Evolutionary conservation across 805 yeast species (phyloP).

Genomic region (Cyberlindnera nakhonratchasimensis): DNA sequence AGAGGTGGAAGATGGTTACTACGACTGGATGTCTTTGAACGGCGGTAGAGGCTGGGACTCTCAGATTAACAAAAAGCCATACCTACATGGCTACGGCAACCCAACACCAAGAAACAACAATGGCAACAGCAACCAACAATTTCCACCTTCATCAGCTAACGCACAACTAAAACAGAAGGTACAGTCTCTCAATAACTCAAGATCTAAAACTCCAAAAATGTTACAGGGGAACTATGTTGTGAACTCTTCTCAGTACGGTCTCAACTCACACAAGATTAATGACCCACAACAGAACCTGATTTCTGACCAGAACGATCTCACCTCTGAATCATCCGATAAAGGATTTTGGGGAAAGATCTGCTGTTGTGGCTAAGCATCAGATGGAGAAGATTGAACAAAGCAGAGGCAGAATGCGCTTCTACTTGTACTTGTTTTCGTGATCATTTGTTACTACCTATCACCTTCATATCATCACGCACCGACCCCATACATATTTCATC

Average conservation of each 20-base stretch:
- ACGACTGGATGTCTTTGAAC: constrained; percentile 97
- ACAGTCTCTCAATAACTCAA: constrained; percentile 28
- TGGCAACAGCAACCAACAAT: constrained; percentile 19
- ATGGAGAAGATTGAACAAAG: not conserved
- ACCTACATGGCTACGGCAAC: constrained; percentile 93
- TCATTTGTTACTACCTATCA: too few species aligned
- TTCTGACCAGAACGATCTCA: constrained; percentile 23
- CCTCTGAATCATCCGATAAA: constrained; percentile 21
- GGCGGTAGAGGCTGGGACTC: constrained; percentile 97
- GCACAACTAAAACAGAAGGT: constrained; percentile 26
- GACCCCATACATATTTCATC: not conserved
- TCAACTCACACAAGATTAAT: constrained; percentile 23
- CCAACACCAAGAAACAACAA: constrained; percentile 59
- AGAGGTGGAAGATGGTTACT: constrained; percentile 78
- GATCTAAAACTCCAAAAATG: constrained; percentile 27
- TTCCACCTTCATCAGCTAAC: constrained; percentile 7
- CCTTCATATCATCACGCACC: too few species aligned
- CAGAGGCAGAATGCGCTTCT: too few species aligned
- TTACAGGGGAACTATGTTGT: constrained; percentile 24
- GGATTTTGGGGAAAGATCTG: constrained; percentile 29
- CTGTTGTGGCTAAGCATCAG: constrained; percentile 19
- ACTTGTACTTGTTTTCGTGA: not conserved
- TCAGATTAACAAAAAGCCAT: constrained; percentile 83
- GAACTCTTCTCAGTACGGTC: constrained; percentile 28
- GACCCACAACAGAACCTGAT: constrained; percentile 28